These are phyloP conservation scores for Fusarium sarcochroum DNA, from an alignment of 2,329 filamentous ascomycete species.

Conservation along the genomic window DNA sequence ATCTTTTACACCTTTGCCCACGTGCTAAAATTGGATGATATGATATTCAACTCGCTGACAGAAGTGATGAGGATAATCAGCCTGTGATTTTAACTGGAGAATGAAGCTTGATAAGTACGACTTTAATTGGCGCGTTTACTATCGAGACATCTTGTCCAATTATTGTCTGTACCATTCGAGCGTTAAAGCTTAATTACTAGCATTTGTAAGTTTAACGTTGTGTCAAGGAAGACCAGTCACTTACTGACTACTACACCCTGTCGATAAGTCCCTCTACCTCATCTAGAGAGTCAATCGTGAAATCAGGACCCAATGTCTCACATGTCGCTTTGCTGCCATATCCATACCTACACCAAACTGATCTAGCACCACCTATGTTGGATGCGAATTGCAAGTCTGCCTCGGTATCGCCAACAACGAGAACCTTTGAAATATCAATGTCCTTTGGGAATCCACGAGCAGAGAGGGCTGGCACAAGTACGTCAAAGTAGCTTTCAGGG, in stretches of 20 bases:
- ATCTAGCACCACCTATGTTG: constrained; percentile 14
- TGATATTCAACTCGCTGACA: no score
- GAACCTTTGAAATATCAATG: not conserved
- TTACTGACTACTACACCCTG: not conserved
- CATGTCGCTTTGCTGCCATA: constrained; percentile 23
- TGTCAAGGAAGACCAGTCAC: no score
- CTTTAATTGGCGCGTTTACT: no score
- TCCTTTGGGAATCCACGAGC: not conserved
- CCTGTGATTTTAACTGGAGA: no score
- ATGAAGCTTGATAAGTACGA: no score
- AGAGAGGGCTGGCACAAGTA: not conserved
- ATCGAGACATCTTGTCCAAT: no score
- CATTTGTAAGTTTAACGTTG: no score
- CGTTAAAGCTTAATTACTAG: no score
- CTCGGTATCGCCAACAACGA: constrained; percentile 13
- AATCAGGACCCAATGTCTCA: not conserved
- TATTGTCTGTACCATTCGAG: no score
- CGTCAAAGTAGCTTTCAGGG: constrained; percentile 3
- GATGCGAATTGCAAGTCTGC: constrained; percentile 9
- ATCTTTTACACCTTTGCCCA: no score
- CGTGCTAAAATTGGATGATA: no score
- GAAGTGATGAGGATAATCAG: no score
- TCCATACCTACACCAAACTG: constrained; percentile 20
- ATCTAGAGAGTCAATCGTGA: not conserved
- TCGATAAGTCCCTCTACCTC: not conserved